Evolutionary conservation across 306 rosid genomes (phyloP).

Genomic region (Gastrolobium bilobum): DNA sequence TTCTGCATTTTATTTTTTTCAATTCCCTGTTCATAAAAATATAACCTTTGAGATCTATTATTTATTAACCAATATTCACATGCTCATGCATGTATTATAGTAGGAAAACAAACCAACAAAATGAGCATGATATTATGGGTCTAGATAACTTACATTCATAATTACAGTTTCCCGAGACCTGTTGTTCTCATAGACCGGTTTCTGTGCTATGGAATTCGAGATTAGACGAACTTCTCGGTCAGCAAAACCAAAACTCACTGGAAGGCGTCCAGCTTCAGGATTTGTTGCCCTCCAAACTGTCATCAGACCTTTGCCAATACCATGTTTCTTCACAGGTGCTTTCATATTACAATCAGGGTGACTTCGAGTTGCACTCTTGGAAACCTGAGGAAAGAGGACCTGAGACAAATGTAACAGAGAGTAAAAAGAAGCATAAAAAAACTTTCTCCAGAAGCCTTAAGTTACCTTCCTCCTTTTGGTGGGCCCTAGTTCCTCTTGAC

Average conservation of each 20-base stretch:
- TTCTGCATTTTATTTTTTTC: conserved; percentile 59
- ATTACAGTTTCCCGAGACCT: conserved; percentile 54
- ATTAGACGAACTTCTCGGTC: conserved; percentile 47
- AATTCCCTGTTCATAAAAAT: conserved; percentile 68
- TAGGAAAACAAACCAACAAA: conserved; percentile 36
- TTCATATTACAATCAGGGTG: conserved; percentile 40
- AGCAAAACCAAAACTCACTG: conserved; percentile 60
- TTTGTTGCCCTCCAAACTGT: conserved; percentile 91
- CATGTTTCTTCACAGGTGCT: conserved; percentile 68
- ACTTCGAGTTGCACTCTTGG: conserved; percentile 55
- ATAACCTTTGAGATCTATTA: conserved; percentile 37
- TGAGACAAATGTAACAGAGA: conserved; percentile 12
- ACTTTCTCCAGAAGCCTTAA: neutral
- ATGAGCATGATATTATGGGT: conserved; percentile 27
- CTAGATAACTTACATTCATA: conserved; percentile 60
- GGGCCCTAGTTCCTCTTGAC: conserved; percentile 62
- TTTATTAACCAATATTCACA: conserved; percentile 31
- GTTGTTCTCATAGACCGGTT: conserved; percentile 49
- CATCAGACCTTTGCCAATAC: conserved; percentile 98
- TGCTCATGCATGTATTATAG: conserved; percentile 31
- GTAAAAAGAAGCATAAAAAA: conserved; percentile 16
- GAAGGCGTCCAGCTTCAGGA: conserved; percentile 72
- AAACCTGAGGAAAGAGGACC: conserved; percentile 60
- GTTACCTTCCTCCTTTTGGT: conserved; percentile 76
- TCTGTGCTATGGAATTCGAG: conserved; percentile 52